Evolutionary conservation across 176 grass and related monocot genomes (phyloP), one percentile per base, ranked within the genome.

Genomic region (Carex scoparia): DNA sequence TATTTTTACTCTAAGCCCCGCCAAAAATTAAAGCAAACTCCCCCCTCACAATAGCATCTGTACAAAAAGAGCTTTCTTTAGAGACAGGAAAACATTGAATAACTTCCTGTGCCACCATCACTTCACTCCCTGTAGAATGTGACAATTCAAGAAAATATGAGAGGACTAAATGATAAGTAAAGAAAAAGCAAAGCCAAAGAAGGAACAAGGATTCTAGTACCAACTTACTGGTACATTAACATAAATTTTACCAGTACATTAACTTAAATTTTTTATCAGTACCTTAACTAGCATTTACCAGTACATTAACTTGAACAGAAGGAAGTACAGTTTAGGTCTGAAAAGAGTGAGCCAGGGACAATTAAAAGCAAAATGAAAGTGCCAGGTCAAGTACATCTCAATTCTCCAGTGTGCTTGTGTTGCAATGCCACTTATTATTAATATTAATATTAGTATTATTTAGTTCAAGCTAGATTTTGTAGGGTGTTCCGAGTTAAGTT

Each of bases 31-130:
- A 78, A 78, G 28, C 27, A 35, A 32, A 57, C 4, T 79, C 53
- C 33, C 67, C 46, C 3, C 48, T 28, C 37, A 58, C 51, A 30
- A 79, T 79, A 65, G 79, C 61, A 28, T 64, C 59, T 82, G 11
- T 82, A 82, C 79, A 82, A 82, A 82, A 82, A 51, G 32, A 65
- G 74, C 74, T 33, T 37, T 56, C 30, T 64, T 82, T 48, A 82
- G 23, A 82, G 60, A 42, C 15, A 27, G 18, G 18, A 82, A 79
- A 79, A 28, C 74, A 79, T 79, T 79, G 79, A 65, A 82, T 61
- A 65, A 48, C 16, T 48, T 12, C 13, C 60, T 6, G 35, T 82
- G 79, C 42, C 79, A 82, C 42, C 53, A 30, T 82, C 60, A 82
- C 32, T 49, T 82, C 79, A 82, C n/a, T 63, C 79, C 79, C 57